Base-by-base conservation (phyloP, 352 stramenopile species). In the Globisporangium polare region DNA sequence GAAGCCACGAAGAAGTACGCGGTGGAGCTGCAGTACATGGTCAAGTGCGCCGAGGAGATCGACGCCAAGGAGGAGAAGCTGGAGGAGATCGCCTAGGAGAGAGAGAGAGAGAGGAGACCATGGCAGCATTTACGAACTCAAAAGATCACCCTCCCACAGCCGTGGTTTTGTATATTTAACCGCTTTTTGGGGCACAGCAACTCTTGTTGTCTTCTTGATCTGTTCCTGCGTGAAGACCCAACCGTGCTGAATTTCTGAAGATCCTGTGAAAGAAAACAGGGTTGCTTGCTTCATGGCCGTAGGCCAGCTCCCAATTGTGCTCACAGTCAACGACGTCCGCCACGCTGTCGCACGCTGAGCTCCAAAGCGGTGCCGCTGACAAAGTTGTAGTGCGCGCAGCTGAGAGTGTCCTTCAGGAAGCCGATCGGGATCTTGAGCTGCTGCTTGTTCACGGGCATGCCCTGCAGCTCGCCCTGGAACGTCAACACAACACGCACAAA, bases 361-460 rank as follows among this genome's bases (percentile, higher is more conserved):
- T 95, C 83, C 22, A 95, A 60, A 22, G 70, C 60, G 4, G 82
- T 90, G 45, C 75, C 83, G 43, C 85, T 88, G 47, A 89, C 68
- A 58, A 95, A 93, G 65, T 95, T 95, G 80, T 95, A 95, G 66
- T 95, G 86, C 26, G 86, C 86, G 27, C 80, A 91, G 1, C 63
- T 87, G 17, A 93, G 74, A 13, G 78, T 53, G 59, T 95, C 95
- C 69, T 98, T 98, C 58, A 98, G 75, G 60, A 99, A 99, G 5
- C 90, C 93, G 60, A 83, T 77, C 6, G 86, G 66, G 22, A 83
- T 86, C 70, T 97, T 98, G 20, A 99, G 69, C 73, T 99, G 95
- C 74, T 98, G 92, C 69, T 99, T 99, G 77, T 98, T 98, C 33
- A 92, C 67, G 5, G 93, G 93, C 92, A 98, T 98, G 8, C 77